Percentiles rank a stretch among this genome's conserved stretches.
These are phyloP conservation scores for Nitzschia sp. DNA, from an alignment of 108 stramenopile species.

Conservation along the genomic window DNA sequence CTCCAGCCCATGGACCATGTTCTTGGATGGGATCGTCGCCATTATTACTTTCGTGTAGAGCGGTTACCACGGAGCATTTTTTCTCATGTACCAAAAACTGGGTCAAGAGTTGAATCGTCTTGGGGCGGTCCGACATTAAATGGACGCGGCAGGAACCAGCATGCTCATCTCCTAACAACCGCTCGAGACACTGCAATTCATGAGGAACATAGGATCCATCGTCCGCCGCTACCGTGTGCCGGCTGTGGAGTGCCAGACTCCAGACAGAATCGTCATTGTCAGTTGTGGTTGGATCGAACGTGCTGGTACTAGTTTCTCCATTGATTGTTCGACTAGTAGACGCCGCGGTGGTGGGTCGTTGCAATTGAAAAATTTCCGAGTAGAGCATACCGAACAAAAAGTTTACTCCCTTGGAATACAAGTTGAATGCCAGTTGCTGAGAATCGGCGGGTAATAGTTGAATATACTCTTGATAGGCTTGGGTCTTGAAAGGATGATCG, in stretches of 20 bases:
- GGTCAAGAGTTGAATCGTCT: conserved; percentile 19
- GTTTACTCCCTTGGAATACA: conserved; percentile 13
- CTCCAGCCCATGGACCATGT: conserved; percentile 36
- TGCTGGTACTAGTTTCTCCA: neutral
- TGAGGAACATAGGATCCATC: conserved; percentile 54
- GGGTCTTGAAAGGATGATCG: conserved; percentile 8
- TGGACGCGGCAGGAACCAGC: conserved; percentile 15
- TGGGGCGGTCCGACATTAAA: conserved; percentile 34
- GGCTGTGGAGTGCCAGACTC: conserved; percentile 30
- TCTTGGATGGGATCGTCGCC: conserved; percentile 7
- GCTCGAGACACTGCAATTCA: conserved; percentile 24
- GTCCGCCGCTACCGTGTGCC: conserved; percentile 43
- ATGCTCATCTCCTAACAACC: neutral
- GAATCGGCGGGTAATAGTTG: neutral
- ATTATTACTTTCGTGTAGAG: conserved; percentile 1
- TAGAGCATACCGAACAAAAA: conserved; percentile 31
- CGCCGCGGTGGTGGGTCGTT: neutral
- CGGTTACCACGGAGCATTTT: conserved; percentile 3
- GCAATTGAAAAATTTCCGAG: conserved; percentile 15
- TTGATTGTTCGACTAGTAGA: neutral
- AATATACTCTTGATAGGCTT: conserved; percentile 12
- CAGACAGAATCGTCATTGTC: neutral
- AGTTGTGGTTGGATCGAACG: neutral
- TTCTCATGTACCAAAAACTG: conserved; percentile 14
- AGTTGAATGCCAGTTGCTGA: neutral